Evolutionary conservation across 257 asterid genomes (phyloP).

Genomic region (Marsdenia floribunda): DNA sequence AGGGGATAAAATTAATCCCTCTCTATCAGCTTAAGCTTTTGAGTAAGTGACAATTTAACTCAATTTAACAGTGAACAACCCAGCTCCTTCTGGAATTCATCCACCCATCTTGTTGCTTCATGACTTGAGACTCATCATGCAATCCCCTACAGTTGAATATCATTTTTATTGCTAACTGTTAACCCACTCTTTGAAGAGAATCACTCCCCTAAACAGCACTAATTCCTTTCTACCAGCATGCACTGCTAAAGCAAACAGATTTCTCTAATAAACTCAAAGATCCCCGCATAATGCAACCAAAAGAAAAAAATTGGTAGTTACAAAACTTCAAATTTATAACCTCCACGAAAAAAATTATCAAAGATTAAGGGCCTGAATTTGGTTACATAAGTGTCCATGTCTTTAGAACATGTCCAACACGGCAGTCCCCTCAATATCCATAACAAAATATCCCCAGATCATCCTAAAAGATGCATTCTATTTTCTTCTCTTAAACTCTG

Average conservation of each 20-base stretch:
- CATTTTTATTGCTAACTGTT: not conserved
- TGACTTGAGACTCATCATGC: not conserved
- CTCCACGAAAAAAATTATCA: not conserved
- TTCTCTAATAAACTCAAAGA: not conserved
- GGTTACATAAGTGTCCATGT: not conserved
- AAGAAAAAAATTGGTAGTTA: not conserved
- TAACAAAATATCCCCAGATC: not conserved
- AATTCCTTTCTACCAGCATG: not conserved
- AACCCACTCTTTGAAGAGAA: not conserved
- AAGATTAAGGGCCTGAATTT: not conserved
- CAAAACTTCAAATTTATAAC: not conserved
- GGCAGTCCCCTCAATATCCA: not conserved
- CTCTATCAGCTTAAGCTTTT: too few relatives aligned
- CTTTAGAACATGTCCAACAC: not conserved
- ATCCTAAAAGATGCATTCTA: not conserved
- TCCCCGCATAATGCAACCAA: not conserved
- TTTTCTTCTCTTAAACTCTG: not conserved
- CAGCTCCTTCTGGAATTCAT: not conserved
- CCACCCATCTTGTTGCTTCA: not conserved
- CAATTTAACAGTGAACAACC: too few relatives aligned
- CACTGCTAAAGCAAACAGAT: not conserved
- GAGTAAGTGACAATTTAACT: too few relatives aligned
- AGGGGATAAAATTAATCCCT: too few relatives aligned
- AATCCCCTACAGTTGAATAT: not conserved
- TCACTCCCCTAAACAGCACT: not conserved